phyloP scores from a whole-genome alignment of 192 early-diverging fungal genomes.

The Diversispora eburnea region DNA sequence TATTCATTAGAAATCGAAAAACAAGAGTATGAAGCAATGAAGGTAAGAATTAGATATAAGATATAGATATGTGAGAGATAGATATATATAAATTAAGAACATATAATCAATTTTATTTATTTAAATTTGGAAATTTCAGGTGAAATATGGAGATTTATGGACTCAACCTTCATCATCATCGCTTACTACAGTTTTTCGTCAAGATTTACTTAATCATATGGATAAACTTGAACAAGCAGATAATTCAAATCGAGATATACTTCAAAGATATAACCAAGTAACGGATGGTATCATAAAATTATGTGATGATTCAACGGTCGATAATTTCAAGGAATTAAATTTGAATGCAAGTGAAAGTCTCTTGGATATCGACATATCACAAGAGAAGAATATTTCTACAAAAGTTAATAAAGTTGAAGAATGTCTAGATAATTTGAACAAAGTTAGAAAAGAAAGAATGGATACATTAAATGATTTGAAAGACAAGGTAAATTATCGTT shows the following conservation, averaged over 20 bases:
- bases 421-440: slow-evolving; percentile 56
- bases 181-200: slow-evolving; percentile 66
- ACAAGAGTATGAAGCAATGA: slow-evolving; percentile 70
- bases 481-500: slow-evolving; percentile 50
- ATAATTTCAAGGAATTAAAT: slow-evolving; percentile 45
- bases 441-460: slow-evolving; percentile 67
- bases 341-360: slow-evolving; percentile 42
- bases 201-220: slow-evolving; percentile 71
- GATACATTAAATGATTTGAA: slow-evolving; percentile 72
- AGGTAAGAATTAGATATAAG: slow-evolving; percentile 45
- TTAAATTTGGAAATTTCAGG: slow-evolving; percentile 21
- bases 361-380: slow-evolving; percentile 53
- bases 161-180: slow-evolving; percentile 77
- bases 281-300: slow-evolving; percentile 46
- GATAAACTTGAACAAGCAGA: slow-evolving; percentile 75
- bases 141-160: slow-evolving; percentile 80
- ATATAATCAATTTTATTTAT: too few relatives aligned
- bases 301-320: slow-evolving; percentile 38
- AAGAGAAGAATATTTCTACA: slow-evolving; percentile 40
- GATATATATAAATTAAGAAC: neutral
- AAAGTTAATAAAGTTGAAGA: slow-evolving; percentile 63
- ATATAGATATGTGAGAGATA: neutral
- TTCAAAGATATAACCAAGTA: slow-evolving; percentile 42
- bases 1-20: slow-evolving; percentile 83
- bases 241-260: slow-evolving; percentile 53